phyloP scores from a whole-genome alignment of 495 filamentous ascomycete species.

The Chaetomium fimeti region DNA sequence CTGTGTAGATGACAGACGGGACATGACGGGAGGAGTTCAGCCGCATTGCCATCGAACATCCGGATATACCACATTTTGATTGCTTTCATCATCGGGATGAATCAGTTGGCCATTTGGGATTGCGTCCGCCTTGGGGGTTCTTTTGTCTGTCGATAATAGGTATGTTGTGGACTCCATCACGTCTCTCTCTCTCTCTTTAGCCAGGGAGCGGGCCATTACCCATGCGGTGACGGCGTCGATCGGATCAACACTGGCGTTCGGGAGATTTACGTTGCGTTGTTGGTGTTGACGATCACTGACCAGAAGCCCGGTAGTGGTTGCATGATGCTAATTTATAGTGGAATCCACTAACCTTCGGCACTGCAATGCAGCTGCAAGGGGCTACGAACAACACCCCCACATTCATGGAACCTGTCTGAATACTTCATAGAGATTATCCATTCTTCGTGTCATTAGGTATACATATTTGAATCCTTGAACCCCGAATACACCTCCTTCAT shows the following conservation, averaged over 20 bases:
- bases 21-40: neutral
- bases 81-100: neutral
- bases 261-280: neutral
- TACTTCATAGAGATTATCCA: no score
- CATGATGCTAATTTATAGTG: constrained; percentile 5
- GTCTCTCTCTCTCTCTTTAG: no score
- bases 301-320: neutral
- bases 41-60: constrained; percentile 1
- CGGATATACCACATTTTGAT: neutral
- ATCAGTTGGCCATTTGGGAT: neutral
- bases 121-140: no score
- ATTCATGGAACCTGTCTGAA: no score
- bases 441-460: no score
- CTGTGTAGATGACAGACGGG: neutral
- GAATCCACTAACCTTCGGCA: neutral
- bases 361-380: constrained; percentile 1
- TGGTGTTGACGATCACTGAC: neutral
- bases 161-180: neutral
- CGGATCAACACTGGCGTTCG: neutral
- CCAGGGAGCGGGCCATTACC: neutral
- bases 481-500: no score
- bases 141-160: no score
- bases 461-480: no score
- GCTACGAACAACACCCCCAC: no score
- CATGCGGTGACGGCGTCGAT: neutral